Conservation (phyloP, 2,329 filamentous ascomycete genomes). For the Colletotrichum paranaense region DNA sequence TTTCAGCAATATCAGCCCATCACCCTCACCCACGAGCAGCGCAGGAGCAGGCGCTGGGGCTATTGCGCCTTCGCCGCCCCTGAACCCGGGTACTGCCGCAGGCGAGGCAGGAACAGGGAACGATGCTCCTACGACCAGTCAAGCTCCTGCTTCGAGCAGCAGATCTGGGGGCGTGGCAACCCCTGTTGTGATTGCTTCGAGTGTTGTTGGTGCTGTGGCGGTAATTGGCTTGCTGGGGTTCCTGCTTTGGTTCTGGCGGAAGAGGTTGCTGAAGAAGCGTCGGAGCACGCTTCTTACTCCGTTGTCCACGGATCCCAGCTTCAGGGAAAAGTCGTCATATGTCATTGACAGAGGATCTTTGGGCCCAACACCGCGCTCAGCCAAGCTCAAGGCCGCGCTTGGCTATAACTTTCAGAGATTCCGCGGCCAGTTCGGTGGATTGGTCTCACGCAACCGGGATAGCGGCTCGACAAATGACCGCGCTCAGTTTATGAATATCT, state of each 20-base stretch:
- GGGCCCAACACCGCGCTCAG: constrained; percentile 59
- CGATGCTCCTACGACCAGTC: constrained; percentile 13
- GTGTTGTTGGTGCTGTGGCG: constrained; percentile 61
- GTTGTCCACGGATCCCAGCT: constrained; percentile 48
- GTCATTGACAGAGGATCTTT: constrained; percentile 58
- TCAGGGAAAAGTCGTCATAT: constrained; percentile 46
- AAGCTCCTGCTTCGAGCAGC: constrained; percentile 28
- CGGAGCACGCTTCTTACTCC: constrained; percentile 63
- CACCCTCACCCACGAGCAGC: constrained; percentile 7
- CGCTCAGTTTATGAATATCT: constrained; percentile 59
- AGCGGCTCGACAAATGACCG: constrained; percentile 42
- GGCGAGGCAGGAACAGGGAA: constrained; percentile 22
- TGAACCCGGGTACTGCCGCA: constrained; percentile 28
- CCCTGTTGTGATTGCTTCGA: constrained; percentile 60
- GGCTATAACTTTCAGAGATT: constrained; percentile 50
- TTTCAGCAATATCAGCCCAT: constrained; percentile 18
- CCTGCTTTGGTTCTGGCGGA: constrained; percentile 63
- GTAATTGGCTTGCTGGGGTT: constrained; percentile 58
- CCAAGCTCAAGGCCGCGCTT: constrained; percentile 53
- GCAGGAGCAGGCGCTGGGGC: background rate
- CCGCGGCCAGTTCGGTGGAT: constrained; percentile 46
- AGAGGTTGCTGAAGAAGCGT: constrained; percentile 53
- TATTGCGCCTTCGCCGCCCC: constrained; percentile 1
- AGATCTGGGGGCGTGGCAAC: constrained; percentile 42
- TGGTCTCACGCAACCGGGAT: constrained; percentile 55